Conservation (phyloP, 768 basidiomycete species). For the Tulasnella calospora region DNA sequence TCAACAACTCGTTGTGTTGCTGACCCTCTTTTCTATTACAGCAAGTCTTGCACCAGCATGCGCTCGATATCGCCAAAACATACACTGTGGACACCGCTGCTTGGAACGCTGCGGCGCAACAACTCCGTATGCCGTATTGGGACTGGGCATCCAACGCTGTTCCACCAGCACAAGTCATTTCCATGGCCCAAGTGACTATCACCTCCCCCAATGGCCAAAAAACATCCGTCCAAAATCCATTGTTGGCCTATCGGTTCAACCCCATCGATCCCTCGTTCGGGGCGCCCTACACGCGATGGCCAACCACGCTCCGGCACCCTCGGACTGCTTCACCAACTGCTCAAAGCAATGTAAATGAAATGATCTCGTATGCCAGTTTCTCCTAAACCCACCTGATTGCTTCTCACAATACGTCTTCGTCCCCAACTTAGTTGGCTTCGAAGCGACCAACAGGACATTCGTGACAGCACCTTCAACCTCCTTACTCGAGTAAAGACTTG, state of each 20-base stretch:
- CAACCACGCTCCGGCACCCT: neutral
- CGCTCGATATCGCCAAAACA: slow-evolving; percentile 41
- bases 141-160: slow-evolving; percentile 46
- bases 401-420: neutral
- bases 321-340: neutral
- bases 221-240: neutral
- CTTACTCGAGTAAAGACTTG: slow-evolving; percentile 10
- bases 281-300: neutral
- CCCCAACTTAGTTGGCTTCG: neutral
- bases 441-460: neutral
- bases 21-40: slow-evolving; percentile 30
- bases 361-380: neutral
- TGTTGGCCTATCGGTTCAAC: slow-evolving; percentile 22
- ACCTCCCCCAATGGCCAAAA: slow-evolving; percentile 35
- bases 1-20: neutral
- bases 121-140: slow-evolving; percentile 47
- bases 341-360: neutral
- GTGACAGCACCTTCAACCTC: neutral
- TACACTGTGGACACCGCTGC: slow-evolving; percentile 33
- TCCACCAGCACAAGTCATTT: slow-evolving; percentile 43
- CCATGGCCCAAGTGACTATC: slow-evolving; percentile 37
- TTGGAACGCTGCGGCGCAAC: slow-evolving; percentile 39
- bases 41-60: slow-evolving; percentile 47
- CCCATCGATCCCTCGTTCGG: slow-evolving; percentile 4
- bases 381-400: neutral